Base-by-base conservation (phyloP, 495 filamentous ascomycete genomes). In the Trichoderma asperelloides region DNA sequence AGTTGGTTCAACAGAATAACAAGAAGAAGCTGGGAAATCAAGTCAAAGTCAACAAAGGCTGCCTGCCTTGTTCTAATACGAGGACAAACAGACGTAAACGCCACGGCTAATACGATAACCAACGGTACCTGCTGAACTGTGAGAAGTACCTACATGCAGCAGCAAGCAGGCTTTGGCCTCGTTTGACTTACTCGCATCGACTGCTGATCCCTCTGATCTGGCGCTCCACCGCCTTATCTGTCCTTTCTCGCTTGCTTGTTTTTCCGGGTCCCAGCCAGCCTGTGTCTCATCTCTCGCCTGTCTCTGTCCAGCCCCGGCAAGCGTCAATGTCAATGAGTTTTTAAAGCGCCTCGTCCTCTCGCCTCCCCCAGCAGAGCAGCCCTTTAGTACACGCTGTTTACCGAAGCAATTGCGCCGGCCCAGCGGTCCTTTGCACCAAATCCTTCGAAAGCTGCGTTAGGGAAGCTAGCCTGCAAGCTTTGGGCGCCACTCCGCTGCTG, bases 211-310 rank as follows among this genome's bases (percentile, higher is more conserved):
- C 27, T 60, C 55, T 60, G 25, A 60, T 60, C 55, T 60, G 55
- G 25, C 55, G 12, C 55, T 64, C 62, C 62, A 64, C 40, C 62
- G 62, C 40, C 62, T 37, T 64, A 39, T 64, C 62, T 64, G 55
- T 60, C 55, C 62, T 64, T 23, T 64, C 40, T 33, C 62, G 33
- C 62, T 41, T 41, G 33, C 62, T 63, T 27, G 62, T 63, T 27
- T 63, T 41, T 63, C 43, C 43, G 43, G 43, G 43, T n/a, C 43
- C 43, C 3, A 47, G 43, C 13, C n/a, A 15, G 13, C 43, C 9
- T 47, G 21, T 27, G 13, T 64, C 30, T 43, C 18, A 3, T 39
- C 21, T 41, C 33, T 41, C 62, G 18, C 11, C 47, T 7, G 43
- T 57, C n/a, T 21, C 49, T 25, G 49, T 23, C 9, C 21, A 23